Evolutionary conservation across 2,329 filamentous ascomycete genomes (phyloP).

Genomic region (Ceratocystis eucalypticola): DNA sequence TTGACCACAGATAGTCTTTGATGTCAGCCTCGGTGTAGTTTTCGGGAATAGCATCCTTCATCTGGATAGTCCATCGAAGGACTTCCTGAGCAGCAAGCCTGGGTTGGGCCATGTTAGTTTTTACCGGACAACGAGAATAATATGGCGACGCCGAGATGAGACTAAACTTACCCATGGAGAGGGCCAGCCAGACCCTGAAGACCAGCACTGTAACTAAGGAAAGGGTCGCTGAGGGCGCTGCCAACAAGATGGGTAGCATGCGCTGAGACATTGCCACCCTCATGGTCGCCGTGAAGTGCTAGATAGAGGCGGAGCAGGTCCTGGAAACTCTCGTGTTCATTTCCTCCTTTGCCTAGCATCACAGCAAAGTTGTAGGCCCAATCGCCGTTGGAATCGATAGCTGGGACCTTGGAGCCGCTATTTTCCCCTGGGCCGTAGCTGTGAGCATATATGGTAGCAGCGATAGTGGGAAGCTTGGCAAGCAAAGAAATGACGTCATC

Average conservation of each 20-base stretch:
- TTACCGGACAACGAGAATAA: too few species aligned
- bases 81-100: constrained; percentile 92
- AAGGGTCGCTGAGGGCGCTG: constrained; percentile 84
- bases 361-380: constrained; percentile 99
- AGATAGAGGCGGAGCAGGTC: constrained; percentile 89
- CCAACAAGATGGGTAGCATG: constrained; percentile 92
- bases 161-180: constrained; percentile 54
- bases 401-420: constrained; percentile 56
- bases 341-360: constrained; percentile 81
- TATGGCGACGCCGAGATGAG: neutral
- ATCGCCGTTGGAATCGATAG: constrained; percentile 73
- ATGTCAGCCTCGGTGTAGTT: constrained; percentile 71
- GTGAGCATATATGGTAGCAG: constrained; percentile 95
- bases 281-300: constrained; percentile 92
- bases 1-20: constrained; percentile 79
- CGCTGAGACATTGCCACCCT: constrained; percentile 94
- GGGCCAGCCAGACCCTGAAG: constrained; percentile 59
- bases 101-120: constrained; percentile 1
- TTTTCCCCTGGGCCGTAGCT: constrained; percentile 48
- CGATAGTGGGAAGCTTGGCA: constrained; percentile 91
- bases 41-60: constrained; percentile 76
- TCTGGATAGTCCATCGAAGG: constrained; percentile 88
- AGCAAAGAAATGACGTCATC: constrained; percentile 89
- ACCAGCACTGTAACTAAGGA: constrained; percentile 90
- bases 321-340: constrained; percentile 85